phyloP scores from a whole-genome alignment of 2,329 filamentous ascomycete genomes.

The Cladobotryum mycophilum region DNA sequence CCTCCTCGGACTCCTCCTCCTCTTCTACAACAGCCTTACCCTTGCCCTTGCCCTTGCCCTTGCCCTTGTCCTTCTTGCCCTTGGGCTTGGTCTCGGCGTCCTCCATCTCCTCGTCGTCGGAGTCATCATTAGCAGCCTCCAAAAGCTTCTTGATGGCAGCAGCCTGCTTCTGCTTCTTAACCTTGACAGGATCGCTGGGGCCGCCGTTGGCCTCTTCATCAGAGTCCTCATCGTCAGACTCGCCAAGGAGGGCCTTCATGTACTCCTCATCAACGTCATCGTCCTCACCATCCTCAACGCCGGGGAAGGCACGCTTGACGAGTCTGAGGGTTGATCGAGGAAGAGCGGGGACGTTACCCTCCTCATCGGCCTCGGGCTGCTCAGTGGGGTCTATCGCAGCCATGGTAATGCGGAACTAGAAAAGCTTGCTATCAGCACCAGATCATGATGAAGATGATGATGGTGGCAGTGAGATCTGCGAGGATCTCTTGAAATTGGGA shows the following conservation, averaged over 20 bases:
- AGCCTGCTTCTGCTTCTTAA: constrained; percentile 76
- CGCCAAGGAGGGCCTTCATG: constrained; percentile 48
- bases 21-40: constrained; percentile 58
- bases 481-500: not conserved
- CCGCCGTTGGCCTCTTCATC: constrained; percentile 74
- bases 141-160: constrained; percentile 74
- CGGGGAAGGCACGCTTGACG: constrained; percentile 62
- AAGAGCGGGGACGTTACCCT: constrained; percentile 53
- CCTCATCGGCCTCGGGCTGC: constrained; percentile 58
- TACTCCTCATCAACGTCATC: constrained; percentile 64
- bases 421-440: constrained; percentile 22
- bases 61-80: constrained; percentile 66
- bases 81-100: constrained; percentile 55
- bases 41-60: constrained; percentile 65
- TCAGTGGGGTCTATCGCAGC: constrained; percentile 91
- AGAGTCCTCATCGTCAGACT: constrained; percentile 47
- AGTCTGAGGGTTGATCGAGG: constrained; percentile 86
- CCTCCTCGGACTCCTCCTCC: constrained; percentile 49
- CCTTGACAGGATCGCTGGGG: constrained; percentile 84
- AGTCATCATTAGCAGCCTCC: constrained; percentile 56
- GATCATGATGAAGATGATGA: not conserved
- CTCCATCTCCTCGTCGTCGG: constrained; percentile 65
- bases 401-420: constrained; percentile 95
- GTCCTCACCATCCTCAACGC: constrained; percentile 51
- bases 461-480: not conserved